Conservation (phyloP, 106 monocot genomes). For the Allium sativum region DNA sequence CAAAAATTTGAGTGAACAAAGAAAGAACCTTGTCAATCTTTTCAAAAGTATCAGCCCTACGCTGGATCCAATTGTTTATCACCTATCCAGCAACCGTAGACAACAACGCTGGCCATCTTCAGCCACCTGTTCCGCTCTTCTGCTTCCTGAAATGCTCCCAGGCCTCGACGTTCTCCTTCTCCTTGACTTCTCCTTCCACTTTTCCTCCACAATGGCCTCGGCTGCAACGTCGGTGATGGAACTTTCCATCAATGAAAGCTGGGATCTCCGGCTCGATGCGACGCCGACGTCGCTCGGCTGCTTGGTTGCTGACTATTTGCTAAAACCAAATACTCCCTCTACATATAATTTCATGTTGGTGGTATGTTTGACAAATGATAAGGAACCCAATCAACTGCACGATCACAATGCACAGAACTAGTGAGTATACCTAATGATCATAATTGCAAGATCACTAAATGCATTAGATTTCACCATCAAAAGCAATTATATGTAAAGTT, state of each 20-base stretch:
- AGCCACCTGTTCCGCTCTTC: conserved; percentile 50
- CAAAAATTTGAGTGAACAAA: no score
- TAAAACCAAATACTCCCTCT: no score
- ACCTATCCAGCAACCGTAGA: conserved; percentile 63
- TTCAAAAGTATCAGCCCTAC: conserved; percentile 55
- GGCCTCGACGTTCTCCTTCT: conserved; percentile 8
- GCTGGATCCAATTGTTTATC: conserved; percentile 61
- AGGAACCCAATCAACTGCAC: no score
- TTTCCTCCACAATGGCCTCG: background rate
- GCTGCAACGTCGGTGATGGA: background rate
- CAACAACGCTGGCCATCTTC: conserved; percentile 69
- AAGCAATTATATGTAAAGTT: no score
- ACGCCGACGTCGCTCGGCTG: conserved; percentile 6
- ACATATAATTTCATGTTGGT: no score
- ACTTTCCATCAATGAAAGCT: background rate
- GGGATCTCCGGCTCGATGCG: conserved; percentile 2
- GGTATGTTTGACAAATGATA: no score
- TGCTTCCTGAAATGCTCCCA: conserved; percentile 1
- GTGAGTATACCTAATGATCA: no score
- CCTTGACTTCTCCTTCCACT: background rate
- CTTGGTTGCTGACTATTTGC: background rate
- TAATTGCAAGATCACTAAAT: no score
- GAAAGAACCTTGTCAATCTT: conserved; percentile 52
- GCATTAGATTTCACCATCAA: no score
- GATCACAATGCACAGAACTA: no score